A percentile compares a stretch with the other conserved stretches of the same genome.
phyloP scores from a whole-genome alignment of 306 rosid species.

The Medicago arabica region DNA sequence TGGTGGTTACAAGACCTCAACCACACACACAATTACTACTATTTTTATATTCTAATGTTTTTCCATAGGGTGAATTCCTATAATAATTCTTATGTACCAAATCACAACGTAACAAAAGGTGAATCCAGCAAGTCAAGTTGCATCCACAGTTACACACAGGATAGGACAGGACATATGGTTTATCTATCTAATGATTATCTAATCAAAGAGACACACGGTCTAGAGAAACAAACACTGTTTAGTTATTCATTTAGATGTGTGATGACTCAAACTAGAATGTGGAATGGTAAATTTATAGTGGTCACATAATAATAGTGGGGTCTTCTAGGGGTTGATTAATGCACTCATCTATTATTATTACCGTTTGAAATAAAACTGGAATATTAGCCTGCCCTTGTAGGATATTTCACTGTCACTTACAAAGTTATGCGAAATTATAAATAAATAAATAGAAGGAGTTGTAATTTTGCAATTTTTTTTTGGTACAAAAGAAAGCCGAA shows the following conservation, averaged over 20 bases:
- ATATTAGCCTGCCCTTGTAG: too few relatives aligned
- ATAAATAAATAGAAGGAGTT: too few relatives aligned
- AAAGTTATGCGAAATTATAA: too few relatives aligned
- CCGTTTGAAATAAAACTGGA: too few relatives aligned
- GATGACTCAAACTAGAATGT: not conserved
- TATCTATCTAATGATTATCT: conserved; percentile 39
- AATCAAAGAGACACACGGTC: conserved; percentile 29
- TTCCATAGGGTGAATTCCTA: conserved; percentile 17
- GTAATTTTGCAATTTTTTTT: too few relatives aligned
- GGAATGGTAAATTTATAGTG: conserved; percentile 37
- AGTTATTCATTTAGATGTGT: not conserved
- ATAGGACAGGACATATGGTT: conserved; percentile 29
- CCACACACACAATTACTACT: conserved; percentile 6
- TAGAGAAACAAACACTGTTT: conserved; percentile 19
- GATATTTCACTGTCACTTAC: too few relatives aligned
- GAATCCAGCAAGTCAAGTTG: conserved; percentile 29
- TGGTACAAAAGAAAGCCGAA: too few relatives aligned
- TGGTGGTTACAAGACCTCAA: conserved; percentile 38
- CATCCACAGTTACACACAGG: not conserved
- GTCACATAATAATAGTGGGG: not conserved
- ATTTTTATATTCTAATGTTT: conserved; percentile 25
- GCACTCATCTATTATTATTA: too few relatives aligned
- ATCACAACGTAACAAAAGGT: conserved; percentile 32
- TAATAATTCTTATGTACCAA: conserved; percentile 5
- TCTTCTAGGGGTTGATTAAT: too few relatives aligned